Base-by-base conservation (phyloP, 305 asterid species). In the Fraxinus platypoda region DNA sequence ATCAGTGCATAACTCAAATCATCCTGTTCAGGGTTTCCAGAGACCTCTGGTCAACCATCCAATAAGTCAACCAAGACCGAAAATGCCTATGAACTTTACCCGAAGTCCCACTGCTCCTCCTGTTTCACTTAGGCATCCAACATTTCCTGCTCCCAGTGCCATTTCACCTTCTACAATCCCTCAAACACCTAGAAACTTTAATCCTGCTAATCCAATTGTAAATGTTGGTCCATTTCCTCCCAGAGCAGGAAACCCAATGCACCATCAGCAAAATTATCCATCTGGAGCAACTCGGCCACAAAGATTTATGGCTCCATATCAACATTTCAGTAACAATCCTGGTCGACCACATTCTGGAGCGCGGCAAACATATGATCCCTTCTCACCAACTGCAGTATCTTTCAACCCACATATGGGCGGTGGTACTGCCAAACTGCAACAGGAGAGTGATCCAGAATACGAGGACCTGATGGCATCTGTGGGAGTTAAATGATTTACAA, bases 401-500 rank as follows among this genome's bases (percentile, higher is more conserved):
- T 82, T 81, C 80, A 89, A 82, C 78, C 87, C 91, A 70, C 95
- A 64, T 76, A 85, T 83, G 85, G 88, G 88, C 52, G 87, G 89
- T 68, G 82, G 78, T 80, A 86, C 84, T 68, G 87, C 85, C 73
- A 91, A 86, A 84, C 80, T 34, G 68, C 94, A 80, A 13, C 84
- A 85, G 80, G 97, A 91, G 83, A 92, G 62, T 81, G 98, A 93
- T 85, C 92, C 97, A 33, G 97, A 93, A 88, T 95, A 93, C 11
- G 97, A 92, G 30, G 97, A 92, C 82, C 87, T 95, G 86, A 92
- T 95, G 97, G 95, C 94, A 46, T 95, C 97, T 26, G 97, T 92
- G 15, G 94, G 98, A 82, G 97, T 93, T 28, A 86, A 93, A 81
- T 91, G 89, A 93, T 85, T 81, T 78, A 73, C 52, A 71, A 49